Evolutionary conservation across 306 rosid genomes (phyloP).

Genomic region (Vigna hirtella): DNA sequence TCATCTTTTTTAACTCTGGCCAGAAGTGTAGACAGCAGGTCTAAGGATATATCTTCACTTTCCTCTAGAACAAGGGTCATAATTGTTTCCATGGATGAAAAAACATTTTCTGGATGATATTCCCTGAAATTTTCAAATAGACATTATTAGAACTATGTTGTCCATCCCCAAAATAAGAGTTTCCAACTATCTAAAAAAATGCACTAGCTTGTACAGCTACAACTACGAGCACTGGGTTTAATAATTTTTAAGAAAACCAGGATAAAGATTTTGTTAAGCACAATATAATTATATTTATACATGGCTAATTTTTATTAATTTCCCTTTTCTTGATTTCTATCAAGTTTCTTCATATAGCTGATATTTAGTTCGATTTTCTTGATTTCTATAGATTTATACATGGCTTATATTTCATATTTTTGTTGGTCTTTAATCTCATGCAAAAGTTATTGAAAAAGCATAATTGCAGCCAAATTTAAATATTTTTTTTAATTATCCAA

Average conservation of each 20-base stretch:
- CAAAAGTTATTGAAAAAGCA: not conserved
- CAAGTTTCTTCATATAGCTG: not conserved
- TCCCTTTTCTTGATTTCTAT: not conserved
- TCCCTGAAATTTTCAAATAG: slow-evolving; percentile 60
- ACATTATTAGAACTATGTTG: slow-evolving; percentile 15
- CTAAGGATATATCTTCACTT: slow-evolving; percentile 85
- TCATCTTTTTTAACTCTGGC: slow-evolving; percentile 70
- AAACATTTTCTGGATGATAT: slow-evolving; percentile 72
- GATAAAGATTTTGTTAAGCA: not conserved
- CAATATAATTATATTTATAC: not conserved
- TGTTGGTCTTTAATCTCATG: not conserved
- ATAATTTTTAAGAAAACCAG: not conserved
- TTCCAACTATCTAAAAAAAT: slow-evolving; percentile 22
- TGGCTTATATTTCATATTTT: no score
- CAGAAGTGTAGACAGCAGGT: slow-evolving; percentile 72
- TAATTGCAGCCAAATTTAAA: not conserved
- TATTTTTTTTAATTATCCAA: not conserved
- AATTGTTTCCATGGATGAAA: slow-evolving; percentile 87
- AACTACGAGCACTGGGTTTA: not conserved
- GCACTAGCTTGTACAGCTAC: not conserved
- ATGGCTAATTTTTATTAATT: not conserved
- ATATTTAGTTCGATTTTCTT: not conserved
- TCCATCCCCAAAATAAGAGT: not conserved
- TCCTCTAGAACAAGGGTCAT: slow-evolving; percentile 92
- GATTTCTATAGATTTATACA: no score